A percentile compares a stretch with the other conserved stretches of the same genome.
phyloP scores from a whole-genome alignment of 1,139 yeast genomes.

The Cylindricascospora bacillispora region DNA sequence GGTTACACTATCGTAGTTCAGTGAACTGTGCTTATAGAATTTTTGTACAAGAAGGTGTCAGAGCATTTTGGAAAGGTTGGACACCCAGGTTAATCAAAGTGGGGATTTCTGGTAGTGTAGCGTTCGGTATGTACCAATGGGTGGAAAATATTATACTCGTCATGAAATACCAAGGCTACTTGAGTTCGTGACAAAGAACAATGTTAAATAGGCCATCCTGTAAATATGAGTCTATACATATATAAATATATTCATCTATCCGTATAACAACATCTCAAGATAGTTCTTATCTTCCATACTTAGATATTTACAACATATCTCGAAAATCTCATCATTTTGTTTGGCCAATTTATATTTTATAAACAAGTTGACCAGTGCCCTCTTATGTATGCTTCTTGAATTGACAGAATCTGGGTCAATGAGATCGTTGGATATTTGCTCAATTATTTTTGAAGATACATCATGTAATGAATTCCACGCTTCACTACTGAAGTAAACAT shows the following conservation, averaged over 20 bases:
- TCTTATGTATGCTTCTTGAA: no score
- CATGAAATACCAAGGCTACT: constrained; percentile 12
- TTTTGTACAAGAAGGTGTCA: constrained; percentile 54
- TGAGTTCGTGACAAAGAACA: constrained; percentile 8
- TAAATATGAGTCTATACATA: constrained; percentile 2
- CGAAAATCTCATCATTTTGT: constrained; percentile 16
- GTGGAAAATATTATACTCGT: constrained; percentile 32
- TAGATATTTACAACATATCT: constrained; percentile 16
- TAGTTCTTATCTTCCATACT: constrained; percentile 16
- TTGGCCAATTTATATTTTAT: no score
- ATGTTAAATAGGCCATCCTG: background rate
- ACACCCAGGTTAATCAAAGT: constrained; percentile 71
- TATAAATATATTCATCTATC: constrained; percentile 1
- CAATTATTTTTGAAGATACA: no score
- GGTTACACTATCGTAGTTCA: constrained; percentile 44
- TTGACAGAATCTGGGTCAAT: no score
- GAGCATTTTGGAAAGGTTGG: constrained; percentile 64
- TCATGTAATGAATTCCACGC: no score
- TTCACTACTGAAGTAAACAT: constrained; percentile 7
- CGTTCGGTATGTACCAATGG: constrained; percentile 55
- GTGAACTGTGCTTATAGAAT: constrained; percentile 62
- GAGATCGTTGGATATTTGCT: no score
- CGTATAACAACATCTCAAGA: constrained; percentile 9
- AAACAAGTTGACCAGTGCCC: no score
- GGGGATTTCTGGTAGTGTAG: constrained; percentile 66